Base-by-base conservation (phyloP, 306 rosid species). In the Oxytropis ochrocephala region DNA sequence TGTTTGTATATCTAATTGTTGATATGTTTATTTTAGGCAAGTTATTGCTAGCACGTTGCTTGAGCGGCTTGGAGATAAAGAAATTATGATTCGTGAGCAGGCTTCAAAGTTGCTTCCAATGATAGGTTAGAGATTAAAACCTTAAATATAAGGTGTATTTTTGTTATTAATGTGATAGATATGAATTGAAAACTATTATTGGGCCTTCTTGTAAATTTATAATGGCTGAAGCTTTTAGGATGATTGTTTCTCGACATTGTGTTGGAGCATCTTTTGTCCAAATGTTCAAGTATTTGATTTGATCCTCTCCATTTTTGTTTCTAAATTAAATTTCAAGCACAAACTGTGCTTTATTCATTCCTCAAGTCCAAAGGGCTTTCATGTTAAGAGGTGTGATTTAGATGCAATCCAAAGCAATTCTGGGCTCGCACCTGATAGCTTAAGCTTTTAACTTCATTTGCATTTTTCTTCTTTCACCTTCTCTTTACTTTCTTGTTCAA, bases 41-140 rank as follows among this genome's bases (percentile, higher is more conserved):
- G 89, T 83, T 65, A 75, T 85, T 65, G 90, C 90, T 49, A 69
- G 79, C 66, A 83, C 64, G 64, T 81, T 86, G 81, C 84, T 93
- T 53, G 87, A 85, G 73, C 80, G 88, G 79, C 97, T 90, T 53
- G 83, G 78, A 72, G 98, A 93, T 82, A 87, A 72, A 82, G 98
- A 93, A 74, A 67, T 38, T 69, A 35, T 78, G 44, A 85, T 93
- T 64, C 62, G 74, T 55, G 82, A 88, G 77, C 90, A 79, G 80
- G 91, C 87, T 6, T 81, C 89, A 53, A 77, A 64, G 82, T 82
- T 93, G 76, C 91, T 93, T 78, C 85, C 90, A 47, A 52, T 71
- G 68, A 67, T 93, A 48, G 96, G 98, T 93, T 78, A 36, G 94
- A 91, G 78, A 39, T 61, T 74, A 66, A n/a, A 36, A 70, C 36